Base-by-base conservation (phyloP, 2,329 filamentous ascomycete species). In the Aspergillus sp. region DNA sequence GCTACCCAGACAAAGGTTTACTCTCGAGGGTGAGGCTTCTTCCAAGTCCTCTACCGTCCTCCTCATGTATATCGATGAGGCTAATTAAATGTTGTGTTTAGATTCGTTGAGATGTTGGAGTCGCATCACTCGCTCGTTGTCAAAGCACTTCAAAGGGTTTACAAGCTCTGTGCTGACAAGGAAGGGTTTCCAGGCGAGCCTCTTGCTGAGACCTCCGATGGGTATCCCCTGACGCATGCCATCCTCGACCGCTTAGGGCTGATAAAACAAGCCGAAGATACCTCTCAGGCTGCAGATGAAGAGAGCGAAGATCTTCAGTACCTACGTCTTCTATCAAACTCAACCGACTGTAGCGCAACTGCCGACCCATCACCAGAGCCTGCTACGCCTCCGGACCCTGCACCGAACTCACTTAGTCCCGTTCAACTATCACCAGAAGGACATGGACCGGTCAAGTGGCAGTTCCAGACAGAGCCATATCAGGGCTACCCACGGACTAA, bases 81-180 rank as follows among this genome's bases (percentile, higher is more conserved):
- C 56, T 62, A 32, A 64, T 18, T 12, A 41, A 24, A n/a, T 4
- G 32, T 9, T 18, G 49, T 22, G n/a, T 12, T 30, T 51, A 78
- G 75, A 48, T 78, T 77, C 43, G 75, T 78, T 38, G 75, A 78
- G 57, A 77, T 78, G 73, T 71, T 78, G 32, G 74, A 77, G 59
- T 77, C 75, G 5, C 74, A 77, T 32, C 75, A 77, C 56, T 74
- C 73, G 5, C 60, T 77, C 8, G 74, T 76, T 4, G 72, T 78
- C 42, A 76, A 76, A 60, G 75, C 74, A 1, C 63, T 78, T 4
- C 75, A 77, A 60, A 70, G 73, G 56, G 62, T 77, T 34, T 76
- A 78, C 64, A 75, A 71, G 45, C 68, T 73, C 60, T 78, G 74
- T 58, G 58, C 76, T 44, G 73, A 71, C 60, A 76, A 76, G 30